Conservation (phyloP, 1,139 yeast genomes). For the Chernovozyma aurita region DNA sequence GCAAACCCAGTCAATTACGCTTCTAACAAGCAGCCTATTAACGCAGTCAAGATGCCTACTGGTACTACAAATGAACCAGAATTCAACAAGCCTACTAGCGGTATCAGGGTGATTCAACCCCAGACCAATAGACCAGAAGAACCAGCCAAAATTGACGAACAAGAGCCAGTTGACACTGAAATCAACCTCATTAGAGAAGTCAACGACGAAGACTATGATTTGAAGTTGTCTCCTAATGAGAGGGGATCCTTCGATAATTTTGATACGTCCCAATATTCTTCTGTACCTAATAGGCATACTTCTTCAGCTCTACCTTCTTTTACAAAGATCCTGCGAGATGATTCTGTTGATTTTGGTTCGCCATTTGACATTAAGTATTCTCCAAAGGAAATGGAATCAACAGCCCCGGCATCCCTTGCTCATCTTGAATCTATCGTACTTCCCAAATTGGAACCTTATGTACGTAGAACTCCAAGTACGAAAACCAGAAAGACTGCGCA, state of each 20-base stretch:
- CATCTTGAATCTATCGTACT: background rate
- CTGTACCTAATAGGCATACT: background rate
- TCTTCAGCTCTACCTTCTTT: background rate
- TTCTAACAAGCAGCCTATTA: too few species aligned
- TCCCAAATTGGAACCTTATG: background rate
- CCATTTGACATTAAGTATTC: constrained; percentile 4
- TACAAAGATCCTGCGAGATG: background rate
- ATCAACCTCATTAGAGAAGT: background rate
- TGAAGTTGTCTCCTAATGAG: background rate
- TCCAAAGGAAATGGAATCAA: constrained; percentile 2
- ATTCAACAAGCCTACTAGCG: too few species aligned
- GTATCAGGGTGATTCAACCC: too few species aligned
- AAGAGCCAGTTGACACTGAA: too few species aligned
- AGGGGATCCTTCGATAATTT: background rate
- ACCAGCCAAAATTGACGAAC: too few species aligned
- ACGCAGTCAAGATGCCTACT: too few species aligned
- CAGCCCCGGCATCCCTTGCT: background rate
- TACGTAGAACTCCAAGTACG: background rate
- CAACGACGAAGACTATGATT: background rate
- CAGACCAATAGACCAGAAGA: too few species aligned
- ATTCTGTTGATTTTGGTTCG: constrained; percentile 3
- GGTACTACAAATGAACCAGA: too few species aligned
- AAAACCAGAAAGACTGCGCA: too few species aligned
- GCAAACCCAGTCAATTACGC: too few species aligned
- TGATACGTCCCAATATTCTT: background rate